Base-by-base conservation (phyloP, 2,329 filamentous ascomycete genomes). In the Fusarium sp. region DNA sequence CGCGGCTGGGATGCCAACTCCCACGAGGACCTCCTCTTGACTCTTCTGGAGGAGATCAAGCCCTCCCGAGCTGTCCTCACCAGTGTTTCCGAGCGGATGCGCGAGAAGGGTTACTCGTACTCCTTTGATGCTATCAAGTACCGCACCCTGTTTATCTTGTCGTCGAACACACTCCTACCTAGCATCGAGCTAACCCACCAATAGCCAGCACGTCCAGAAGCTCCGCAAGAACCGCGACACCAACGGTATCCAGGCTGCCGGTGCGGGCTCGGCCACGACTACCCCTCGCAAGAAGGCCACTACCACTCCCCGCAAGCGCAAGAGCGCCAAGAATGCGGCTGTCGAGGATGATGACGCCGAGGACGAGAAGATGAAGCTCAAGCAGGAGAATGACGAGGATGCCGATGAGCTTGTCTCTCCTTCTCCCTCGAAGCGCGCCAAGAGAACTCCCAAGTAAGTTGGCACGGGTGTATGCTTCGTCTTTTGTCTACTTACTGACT, bases 121-220 rank as follows among this genome's bases (percentile, higher is more conserved):
- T 79, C 76, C 27, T 77, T 69, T 27, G 75, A 77, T 59, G 82
- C 81, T 49, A 79, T 81, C 74, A 77, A 80, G 82, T 83, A 81
- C 67, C 69, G 49, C 27, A 57, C 10, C 33, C 38, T 54, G 29
- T 49, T 53, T 51, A 38, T 68, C 13, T 20, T 31, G 13, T 44
- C 13, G 31, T 13, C 54, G 29, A 53, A 55, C 27, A 31, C 54
- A 16, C 58, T 9, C 6, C 13, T 46, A 3, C 14, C 38, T n/a
- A 10, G 10, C 56, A 44, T 5, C 5, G 42, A 64, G 46, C 65
- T 75, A 69, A 76, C 62, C 38, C n/a, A 6, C 49, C 27, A 58
- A 57, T 53, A 84, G 83, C 49, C 83, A 84, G 70, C 83, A 84
- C 33, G 78, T 84, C 7, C 80, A 82, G 67, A 84, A 83, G 68